phyloP scores from a whole-genome alignment of 2,329 filamentous ascomycete species.

The Ilyonectria sp. region DNA sequence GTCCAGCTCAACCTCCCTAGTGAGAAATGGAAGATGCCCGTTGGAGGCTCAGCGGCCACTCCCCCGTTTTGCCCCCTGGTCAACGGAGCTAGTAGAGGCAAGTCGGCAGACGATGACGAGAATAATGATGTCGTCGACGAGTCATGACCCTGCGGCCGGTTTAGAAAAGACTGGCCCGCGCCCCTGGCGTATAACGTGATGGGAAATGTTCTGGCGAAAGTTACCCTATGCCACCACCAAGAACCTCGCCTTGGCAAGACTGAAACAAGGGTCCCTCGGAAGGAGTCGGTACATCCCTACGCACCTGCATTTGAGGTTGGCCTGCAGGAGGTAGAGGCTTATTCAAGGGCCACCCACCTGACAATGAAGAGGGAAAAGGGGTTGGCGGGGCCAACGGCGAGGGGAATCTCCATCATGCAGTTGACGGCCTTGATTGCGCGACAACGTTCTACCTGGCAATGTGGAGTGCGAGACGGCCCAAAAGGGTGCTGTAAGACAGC shows the following conservation, averaged over 20 bases:
- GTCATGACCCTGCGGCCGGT: constrained; percentile 25
- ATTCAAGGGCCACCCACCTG: not conserved
- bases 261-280: constrained; percentile 27
- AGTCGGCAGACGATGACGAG: constrained; percentile 9
- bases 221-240: constrained; percentile 1
- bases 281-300: constrained; percentile 9
- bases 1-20: constrained; percentile 15
- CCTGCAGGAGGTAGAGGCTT: not conserved
- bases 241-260: constrained; percentile 24
- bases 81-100: constrained; percentile 15
- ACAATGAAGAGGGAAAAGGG: not conserved
- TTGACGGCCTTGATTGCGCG: not conserved
- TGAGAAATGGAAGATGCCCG: constrained; percentile 1
- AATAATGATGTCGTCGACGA: constrained; percentile 21
- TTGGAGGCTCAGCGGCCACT: constrained; percentile 14
- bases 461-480: not conserved
- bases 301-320: constrained; percentile 11
- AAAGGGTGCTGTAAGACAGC: not conserved
- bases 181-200: constrained; percentile 4
- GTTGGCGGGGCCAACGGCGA: not conserved
- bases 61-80: constrained; percentile 8
- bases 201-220: constrained; percentile 7
- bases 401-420: not conserved
- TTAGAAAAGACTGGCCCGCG: constrained; percentile 4
- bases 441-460: not conserved